Conservation (phyloP, 768 basidiomycete species). For the Hortiboletus flavorubellus region DNA sequence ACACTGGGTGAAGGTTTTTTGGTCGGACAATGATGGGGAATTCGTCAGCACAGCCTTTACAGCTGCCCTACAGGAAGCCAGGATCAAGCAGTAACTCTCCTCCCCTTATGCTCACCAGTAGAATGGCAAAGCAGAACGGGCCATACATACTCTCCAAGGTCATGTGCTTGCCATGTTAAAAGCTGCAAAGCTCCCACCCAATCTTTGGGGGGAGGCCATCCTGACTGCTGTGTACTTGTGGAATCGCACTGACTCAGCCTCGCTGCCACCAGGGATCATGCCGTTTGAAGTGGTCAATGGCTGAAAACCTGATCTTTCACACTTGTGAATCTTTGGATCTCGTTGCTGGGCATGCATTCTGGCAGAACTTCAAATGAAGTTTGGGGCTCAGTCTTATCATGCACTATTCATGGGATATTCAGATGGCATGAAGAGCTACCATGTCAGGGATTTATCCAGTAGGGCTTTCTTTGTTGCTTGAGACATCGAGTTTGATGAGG, state of each 20-base stretch:
- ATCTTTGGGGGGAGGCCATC: background rate
- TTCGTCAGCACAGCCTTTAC: background rate
- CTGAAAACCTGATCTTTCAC: background rate
- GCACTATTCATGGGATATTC: background rate
- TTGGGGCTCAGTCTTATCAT: background rate
- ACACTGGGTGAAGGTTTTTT: background rate
- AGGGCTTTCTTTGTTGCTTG: no score
- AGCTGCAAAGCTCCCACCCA: background rate
- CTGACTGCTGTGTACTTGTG: background rate
- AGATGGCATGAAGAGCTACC: background rate
- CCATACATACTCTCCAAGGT: background rate
- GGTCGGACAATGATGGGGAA: constrained; percentile 3
- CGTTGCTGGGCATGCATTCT: background rate
- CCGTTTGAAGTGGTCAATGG: background rate
- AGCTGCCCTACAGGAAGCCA: background rate
- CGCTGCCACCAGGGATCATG: background rate
- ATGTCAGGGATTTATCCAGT: no score
- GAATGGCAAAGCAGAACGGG: background rate
- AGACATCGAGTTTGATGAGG: no score
- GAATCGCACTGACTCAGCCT: background rate
- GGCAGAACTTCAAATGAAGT: background rate
- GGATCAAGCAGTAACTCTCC: background rate
- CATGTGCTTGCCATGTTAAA: background rate
- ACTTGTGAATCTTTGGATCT: background rate
- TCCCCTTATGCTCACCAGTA: background rate